A percentile compares a stretch with the other conserved stretches of the same genome.
Conservation (phyloP, 2,329 filamentous ascomycete genomes). For the Colletotrichum sp. region DNA sequence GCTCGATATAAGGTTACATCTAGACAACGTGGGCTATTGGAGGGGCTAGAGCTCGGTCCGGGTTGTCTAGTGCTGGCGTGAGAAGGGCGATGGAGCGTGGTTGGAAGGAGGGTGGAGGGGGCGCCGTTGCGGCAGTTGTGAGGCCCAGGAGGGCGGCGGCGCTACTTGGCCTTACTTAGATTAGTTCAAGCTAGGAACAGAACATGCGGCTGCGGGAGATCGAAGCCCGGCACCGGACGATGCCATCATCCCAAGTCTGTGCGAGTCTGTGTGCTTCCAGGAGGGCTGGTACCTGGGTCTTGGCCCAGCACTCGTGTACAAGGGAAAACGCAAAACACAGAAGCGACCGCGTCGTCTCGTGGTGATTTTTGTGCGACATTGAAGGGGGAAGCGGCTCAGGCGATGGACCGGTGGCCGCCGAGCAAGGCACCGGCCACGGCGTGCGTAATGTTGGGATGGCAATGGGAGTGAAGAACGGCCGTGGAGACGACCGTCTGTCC, state of each 20-base stretch:
- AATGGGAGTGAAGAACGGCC: background rate
- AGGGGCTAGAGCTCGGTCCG: background rate
- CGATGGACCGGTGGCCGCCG: background rate
- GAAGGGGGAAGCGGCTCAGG: background rate
- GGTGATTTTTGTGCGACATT: constrained; percentile 5
- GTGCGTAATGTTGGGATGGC: background rate
- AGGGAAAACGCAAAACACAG: background rate
- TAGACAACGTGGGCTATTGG: constrained; percentile 1
- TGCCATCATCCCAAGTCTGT: background rate
- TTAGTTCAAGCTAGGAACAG: background rate
- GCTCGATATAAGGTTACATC: constrained; percentile 2
- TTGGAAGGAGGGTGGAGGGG: background rate
- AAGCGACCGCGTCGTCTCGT: background rate
- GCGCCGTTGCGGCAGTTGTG: constrained; percentile 1
- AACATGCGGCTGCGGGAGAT: constrained; percentile 6
- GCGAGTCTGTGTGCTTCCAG: background rate
- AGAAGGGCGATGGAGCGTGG: background rate
- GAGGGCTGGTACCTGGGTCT: background rate
- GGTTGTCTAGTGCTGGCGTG: background rate
- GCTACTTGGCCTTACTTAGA: background rate
- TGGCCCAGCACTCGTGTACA: background rate
- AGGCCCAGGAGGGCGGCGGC: background rate
- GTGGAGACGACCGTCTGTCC: background rate
- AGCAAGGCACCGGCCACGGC: background rate
- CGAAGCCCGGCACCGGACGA: background rate